phyloP scores from a whole-genome alignment of 2,329 filamentous ascomycete genomes.

The Epichloe uncinata region DNA sequence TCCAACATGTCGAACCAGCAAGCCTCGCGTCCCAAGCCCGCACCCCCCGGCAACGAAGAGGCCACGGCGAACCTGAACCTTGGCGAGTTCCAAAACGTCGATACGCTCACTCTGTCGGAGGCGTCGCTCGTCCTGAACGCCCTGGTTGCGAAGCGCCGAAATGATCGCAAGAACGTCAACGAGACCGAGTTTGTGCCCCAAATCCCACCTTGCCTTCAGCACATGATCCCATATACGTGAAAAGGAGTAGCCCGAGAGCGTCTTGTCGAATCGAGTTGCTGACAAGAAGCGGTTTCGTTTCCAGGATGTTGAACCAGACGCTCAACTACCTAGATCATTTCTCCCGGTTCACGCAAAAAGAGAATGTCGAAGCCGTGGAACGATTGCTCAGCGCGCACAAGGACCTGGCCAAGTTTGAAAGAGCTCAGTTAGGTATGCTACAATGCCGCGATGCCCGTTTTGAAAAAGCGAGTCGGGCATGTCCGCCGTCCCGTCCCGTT shows the following conservation, averaged over 20 bases:
- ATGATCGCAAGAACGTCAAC: slow-evolving; percentile 69
- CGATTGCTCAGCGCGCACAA: slow-evolving; percentile 67
- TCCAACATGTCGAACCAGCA: slow-evolving; percentile 22
- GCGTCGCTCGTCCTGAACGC: slow-evolving; percentile 86
- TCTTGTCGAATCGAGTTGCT: slow-evolving; percentile 1
- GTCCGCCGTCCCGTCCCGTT: background rate
- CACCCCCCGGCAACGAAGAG: slow-evolving; percentile 68
- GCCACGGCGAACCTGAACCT: slow-evolving; percentile 69
- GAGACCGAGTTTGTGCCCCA: slow-evolving; percentile 58
- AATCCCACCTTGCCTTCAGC: background rate
- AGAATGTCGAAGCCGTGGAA: slow-evolving; percentile 90
- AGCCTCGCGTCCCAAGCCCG: slow-evolving; percentile 55
- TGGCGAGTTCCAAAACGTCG: slow-evolving; percentile 86
- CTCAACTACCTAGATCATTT: slow-evolving; percentile 90
- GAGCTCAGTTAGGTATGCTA: slow-evolving; percentile 68
- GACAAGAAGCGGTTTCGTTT: background rate
- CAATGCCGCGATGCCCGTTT: background rate
- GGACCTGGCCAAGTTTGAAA: slow-evolving; percentile 81
- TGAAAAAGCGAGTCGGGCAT: too few species aligned
- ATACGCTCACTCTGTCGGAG: slow-evolving; percentile 84
- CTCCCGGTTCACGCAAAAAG: slow-evolving; percentile 87
- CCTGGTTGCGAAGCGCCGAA: slow-evolving; percentile 66
- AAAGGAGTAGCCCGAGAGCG: too few species aligned
- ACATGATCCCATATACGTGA: too few species aligned
- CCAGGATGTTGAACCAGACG: slow-evolving; percentile 70